These are phyloP conservation scores for Diaporthe capsici DNA, from an alignment of 2,329 filamentous ascomycete genomes.

Conservation along the genomic window DNA sequence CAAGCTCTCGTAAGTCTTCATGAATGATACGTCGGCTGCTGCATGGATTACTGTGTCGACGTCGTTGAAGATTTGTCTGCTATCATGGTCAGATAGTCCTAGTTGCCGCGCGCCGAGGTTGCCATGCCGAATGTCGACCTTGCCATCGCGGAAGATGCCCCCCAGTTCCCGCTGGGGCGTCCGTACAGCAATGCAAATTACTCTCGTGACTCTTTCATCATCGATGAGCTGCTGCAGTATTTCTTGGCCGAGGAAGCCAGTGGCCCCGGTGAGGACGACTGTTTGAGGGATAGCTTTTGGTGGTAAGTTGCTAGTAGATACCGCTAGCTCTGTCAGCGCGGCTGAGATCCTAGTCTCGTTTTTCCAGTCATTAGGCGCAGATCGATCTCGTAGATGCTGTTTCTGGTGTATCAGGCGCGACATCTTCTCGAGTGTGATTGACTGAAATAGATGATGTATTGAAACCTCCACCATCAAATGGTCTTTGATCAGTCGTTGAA, in stretches of 20 bases:
- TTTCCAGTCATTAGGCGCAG: neutral
- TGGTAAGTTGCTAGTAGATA: neutral
- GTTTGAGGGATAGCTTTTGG: neutral
- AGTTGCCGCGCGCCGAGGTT: constrained; percentile 49
- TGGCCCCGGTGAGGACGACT: constrained; percentile 54
- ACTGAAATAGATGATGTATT: constrained; percentile 55
- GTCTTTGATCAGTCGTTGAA: constrained; percentile 53
- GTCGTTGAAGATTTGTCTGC: constrained; percentile 24
- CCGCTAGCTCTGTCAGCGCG: neutral
- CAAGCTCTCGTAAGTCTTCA: constrained; percentile 51
- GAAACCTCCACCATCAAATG: constrained; percentile 50
- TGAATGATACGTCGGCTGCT: constrained; percentile 54
- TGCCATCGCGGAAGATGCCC: constrained; percentile 40
- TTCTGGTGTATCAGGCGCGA: constrained; percentile 48
- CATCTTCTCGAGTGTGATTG: constrained; percentile 57
- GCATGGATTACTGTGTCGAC: constrained; percentile 61
- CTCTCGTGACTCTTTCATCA: constrained; percentile 48
- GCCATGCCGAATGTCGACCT: constrained; percentile 31
- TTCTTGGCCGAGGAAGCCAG: constrained; percentile 56
- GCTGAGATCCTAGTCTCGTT: neutral
- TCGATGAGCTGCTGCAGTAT: constrained; percentile 55
- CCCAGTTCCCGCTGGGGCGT: neutral
- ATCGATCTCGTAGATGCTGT: constrained; percentile 4
- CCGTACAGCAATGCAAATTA: constrained; percentile 54
- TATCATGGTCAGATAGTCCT: constrained; percentile 43